Conservation (phyloP, 2,329 filamentous ascomycete genomes). For the Apiospora hydei region DNA sequence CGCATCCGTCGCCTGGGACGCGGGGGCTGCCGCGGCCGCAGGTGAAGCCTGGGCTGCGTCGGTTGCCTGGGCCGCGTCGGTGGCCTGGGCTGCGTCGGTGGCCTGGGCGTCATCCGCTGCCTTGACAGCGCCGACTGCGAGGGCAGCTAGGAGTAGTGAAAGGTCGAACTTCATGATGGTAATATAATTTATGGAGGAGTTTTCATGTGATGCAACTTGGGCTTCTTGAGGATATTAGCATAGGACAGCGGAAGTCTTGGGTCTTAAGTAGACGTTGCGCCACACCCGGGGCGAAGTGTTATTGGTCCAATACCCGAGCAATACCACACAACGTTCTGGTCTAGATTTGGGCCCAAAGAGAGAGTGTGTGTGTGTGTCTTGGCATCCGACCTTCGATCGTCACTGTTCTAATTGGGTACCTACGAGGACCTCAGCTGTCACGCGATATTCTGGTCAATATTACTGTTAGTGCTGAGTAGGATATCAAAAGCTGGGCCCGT, state of each 20-base stretch:
- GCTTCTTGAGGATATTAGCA: neutral
- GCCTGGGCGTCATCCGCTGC: neutral
- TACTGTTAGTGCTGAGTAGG: neutral
- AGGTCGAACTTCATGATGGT: neutral
- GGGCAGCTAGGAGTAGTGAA: neutral
- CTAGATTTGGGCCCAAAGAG: neutral
- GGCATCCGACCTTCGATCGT: neutral
- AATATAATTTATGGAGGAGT: neutral
- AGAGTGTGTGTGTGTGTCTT: neutral
- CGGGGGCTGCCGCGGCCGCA: neutral
- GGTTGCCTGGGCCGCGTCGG: neutral
- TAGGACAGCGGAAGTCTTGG: no score
- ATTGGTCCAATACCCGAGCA: slow-evolving; percentile 10
- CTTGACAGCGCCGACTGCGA: neutral
- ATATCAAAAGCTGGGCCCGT: neutral
- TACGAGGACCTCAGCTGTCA: neutral
- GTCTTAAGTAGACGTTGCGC: neutral
- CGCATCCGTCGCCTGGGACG: neutral
- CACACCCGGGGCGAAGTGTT: neutral
- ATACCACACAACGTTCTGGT: neutral
- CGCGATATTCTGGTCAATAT: neutral
- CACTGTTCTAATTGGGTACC: neutral
- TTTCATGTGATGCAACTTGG: neutral
- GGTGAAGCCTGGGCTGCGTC: neutral
- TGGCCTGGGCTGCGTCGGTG: neutral